Percentiles rank a stretch among this genome's conserved stretches.
These are phyloP conservation scores for Eutrema yunnanense DNA, from an alignment of 345 rosid genomes.

Conservation along the genomic window DNA sequence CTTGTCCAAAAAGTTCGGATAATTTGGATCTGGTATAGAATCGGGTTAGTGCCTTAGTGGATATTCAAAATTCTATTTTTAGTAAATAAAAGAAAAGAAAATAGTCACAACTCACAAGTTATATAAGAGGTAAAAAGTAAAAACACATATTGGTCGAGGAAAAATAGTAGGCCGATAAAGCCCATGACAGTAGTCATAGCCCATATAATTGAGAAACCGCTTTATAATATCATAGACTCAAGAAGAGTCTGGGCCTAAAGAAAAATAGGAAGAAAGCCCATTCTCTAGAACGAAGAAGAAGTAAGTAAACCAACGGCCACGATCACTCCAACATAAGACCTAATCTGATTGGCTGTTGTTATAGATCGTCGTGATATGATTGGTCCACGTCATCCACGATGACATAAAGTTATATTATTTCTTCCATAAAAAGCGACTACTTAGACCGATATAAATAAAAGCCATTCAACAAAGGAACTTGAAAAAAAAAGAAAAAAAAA, in stretches of 20 bases:
- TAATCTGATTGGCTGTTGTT: conserved; percentile 4
- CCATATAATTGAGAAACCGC: no score
- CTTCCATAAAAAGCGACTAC: conserved; percentile 9
- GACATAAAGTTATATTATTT: background rate
- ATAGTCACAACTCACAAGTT: no score
- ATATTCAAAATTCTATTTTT: no score
- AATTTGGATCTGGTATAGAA: no score
- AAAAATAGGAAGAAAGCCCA: background rate
- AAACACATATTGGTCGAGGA: no score
- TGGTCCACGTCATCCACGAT: conserved; percentile 25
- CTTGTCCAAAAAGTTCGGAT: no score
- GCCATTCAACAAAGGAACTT: background rate
- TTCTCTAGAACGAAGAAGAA: conserved; percentile 13
- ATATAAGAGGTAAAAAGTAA: no score
- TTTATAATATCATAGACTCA: background rate
- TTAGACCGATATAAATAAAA: conserved; percentile 3
- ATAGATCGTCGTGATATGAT: background rate
- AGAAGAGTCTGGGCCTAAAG: background rate
- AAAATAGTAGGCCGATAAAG: no score
- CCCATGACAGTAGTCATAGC: no score
- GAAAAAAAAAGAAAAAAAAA: background rate
- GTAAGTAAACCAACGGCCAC: conserved; percentile 7
- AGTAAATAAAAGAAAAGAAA: no score
- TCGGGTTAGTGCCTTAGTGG: no score
- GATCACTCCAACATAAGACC: conserved; percentile 19